Evolutionary conservation across 2,329 filamentous ascomycete genomes (phyloP), one percentile per base, ranked within the genome.

Genomic region (Colletotrichum coccodes): DNA sequence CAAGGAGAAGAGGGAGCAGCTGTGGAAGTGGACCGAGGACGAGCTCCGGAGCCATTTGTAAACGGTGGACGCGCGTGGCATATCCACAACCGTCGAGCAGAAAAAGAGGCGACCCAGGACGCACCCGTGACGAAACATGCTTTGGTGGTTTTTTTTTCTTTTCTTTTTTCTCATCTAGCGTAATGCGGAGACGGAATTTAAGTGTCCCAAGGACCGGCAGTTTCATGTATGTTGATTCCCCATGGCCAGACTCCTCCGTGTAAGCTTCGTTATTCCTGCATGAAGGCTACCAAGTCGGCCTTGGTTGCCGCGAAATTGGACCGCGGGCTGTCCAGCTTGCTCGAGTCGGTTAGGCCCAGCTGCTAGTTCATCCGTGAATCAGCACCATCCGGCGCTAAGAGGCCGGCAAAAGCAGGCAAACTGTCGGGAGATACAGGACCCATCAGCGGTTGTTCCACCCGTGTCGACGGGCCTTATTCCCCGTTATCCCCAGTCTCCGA

Each of bases 11-110:
- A 74, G 53, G 64, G 70, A 75, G 71, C 72, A 72, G 63, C 52
- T 80, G 59, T 80, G 78, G 78, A 75, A 78, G 23, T 81, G 79
- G 79, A 80, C 78, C 4, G 78, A 77, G 65, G 73, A 75, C 50
- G 78, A 81, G 69, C 60, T 80, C 30, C 67, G 50, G 44, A 60
- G 61, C 23, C 70, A 70, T 28, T 52, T 64, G n/a, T 71, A 56
- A 23, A 1, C 12, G 5, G 49, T 28, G 4, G 30, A 52, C 11
- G n/a, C 23, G 34, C 11, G 34, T 38, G 32, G 42, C 23, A 53
- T 46, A 42, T 21, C 44, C 52, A 38, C 32, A 59, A 32, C 38
- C 59, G 54, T 44, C 26, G 52, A 54, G 42, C 40, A 42, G 61
- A 46, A 58, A 61, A 26, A n/a, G n/a, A 26, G 14, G 32, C 11